Percentiles rank a stretch among this genome's conserved stretches.
Evolutionary conservation across 1,284 basidiomycete species (phyloP).

Genomic region (Leccinum subspadiceum): DNA sequence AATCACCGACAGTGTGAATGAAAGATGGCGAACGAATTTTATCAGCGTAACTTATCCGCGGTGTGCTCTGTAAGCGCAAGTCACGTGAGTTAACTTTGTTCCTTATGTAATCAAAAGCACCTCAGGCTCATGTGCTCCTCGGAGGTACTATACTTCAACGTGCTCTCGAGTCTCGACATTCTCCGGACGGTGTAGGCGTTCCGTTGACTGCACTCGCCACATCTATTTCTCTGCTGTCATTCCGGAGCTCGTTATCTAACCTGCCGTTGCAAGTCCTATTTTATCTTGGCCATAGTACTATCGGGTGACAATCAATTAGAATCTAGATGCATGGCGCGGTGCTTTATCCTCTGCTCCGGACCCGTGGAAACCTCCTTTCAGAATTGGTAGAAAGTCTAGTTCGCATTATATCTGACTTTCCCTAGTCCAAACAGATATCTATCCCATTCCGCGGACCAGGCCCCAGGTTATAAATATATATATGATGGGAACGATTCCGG

Average conservation of each 20-base stretch:
- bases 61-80: background rate
- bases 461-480: background rate
- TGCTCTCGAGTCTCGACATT: background rate
- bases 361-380: background rate
- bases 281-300: background rate
- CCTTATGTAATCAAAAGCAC: background rate
- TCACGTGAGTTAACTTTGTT: conserved; percentile 13
- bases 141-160: background rate
- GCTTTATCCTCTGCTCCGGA: background rate
- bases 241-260: background rate
- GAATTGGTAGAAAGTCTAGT: background rate
- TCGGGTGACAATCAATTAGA: background rate
- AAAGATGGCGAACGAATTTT: background rate
- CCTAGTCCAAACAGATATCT: background rate
- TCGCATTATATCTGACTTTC: background rate
- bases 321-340: background rate
- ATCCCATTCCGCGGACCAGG: background rate
- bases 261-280: background rate
- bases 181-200: background rate
- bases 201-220: background rate
- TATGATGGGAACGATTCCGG: background rate
- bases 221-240: background rate
- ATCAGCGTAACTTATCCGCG: background rate
- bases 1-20: conserved; percentile 1
- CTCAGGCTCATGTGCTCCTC: too few relatives aligned